Evolutionary conservation across 2,329 filamentous ascomycete species (phyloP).

Genomic region (Clonostachys rhizophaga): DNA sequence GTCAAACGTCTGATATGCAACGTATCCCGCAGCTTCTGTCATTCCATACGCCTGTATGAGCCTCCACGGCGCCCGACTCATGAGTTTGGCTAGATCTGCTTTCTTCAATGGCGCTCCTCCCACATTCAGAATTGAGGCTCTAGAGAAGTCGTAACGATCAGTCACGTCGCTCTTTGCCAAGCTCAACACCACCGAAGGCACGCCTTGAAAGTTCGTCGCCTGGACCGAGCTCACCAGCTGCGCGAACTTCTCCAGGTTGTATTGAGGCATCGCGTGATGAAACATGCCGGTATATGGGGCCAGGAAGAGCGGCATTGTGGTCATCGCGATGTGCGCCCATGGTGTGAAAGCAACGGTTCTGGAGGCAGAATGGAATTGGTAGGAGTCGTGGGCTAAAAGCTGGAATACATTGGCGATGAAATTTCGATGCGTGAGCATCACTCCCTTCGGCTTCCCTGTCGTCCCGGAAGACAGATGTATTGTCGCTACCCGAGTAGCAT

Average conservation of each 20-base stretch:
- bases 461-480: slow-evolving; percentile 52
- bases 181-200: slow-evolving; percentile 28
- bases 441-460: slow-evolving; percentile 78
- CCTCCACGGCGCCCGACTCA: slow-evolving; percentile 24
- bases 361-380: slow-evolving; percentile 23
- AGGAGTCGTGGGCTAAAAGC: slow-evolving; percentile 26
- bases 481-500: slow-evolving; percentile 23
- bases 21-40: slow-evolving; percentile 36
- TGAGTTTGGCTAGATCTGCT: slow-evolving; percentile 21
- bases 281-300: slow-evolving; percentile 36
- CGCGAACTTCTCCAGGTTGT: slow-evolving; percentile 25
- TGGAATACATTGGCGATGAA: slow-evolving; percentile 61
- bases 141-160: slow-evolving; percentile 26
- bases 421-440: slow-evolving; percentile 69
- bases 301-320: slow-evolving; percentile 35
- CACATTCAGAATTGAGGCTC: slow-evolving; percentile 25
- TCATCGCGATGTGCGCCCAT: slow-evolving; percentile 37
- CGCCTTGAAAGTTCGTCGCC: slow-evolving; percentile 31
- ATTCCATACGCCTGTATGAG: slow-evolving; percentile 38
- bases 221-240: slow-evolving; percentile 23
- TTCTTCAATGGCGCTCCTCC: slow-evolving; percentile 26
- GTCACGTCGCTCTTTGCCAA: slow-evolving; percentile 27
- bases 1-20: slow-evolving; percentile 28
- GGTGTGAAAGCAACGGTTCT: slow-evolving; percentile 34
- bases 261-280: slow-evolving; percentile 35